Percentiles rank a stretch among this genome's conserved stretches.
Evolutionary conservation across 176 grass and related monocot species (phyloP).

Genomic region (Triticum turgidum): DNA sequence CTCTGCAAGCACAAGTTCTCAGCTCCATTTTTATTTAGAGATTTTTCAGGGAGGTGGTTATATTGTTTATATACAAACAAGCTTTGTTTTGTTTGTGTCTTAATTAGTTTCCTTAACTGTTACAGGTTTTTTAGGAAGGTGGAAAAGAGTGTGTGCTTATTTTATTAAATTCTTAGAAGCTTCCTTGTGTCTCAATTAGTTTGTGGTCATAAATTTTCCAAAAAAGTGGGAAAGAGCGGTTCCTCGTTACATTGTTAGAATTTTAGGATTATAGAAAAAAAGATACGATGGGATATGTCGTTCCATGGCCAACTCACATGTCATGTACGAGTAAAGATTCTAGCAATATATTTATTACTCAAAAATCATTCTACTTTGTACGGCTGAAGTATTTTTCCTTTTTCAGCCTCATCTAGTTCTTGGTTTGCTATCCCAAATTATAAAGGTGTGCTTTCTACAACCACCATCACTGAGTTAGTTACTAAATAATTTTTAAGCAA

Average conservation of each 20-base stretch:
- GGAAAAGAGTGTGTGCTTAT: background rate
- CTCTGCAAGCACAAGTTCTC: background rate
- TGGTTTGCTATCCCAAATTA: constrained; percentile 95
- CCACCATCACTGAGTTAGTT: constrained; percentile 2
- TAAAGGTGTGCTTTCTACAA: constrained; percentile 59
- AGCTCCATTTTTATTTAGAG: background rate
- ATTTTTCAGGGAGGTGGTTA: background rate
- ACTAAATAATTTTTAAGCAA: background rate
- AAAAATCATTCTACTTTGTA: constrained; percentile 3
- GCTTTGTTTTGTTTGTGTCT: background rate
- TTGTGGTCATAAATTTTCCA: background rate
- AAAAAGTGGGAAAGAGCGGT: background rate
- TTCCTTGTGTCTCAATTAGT: background rate
- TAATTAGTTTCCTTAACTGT: background rate
- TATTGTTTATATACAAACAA: background rate
- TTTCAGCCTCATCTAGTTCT: constrained; percentile 95
- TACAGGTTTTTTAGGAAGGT: background rate
- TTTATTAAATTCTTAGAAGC: background rate
- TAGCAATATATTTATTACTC: background rate
- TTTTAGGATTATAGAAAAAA: background rate
- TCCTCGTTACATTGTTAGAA: background rate
- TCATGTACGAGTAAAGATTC: background rate
- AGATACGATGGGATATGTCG: background rate
- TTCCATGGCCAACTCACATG: background rate
- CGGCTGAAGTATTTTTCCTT: constrained; percentile 19